A percentile compares a stretch with the other conserved stretches of the same genome.
Evolutionary conservation across 2,329 filamentous ascomycete species (phyloP).

Genomic region (Epichloe sp.): DNA sequence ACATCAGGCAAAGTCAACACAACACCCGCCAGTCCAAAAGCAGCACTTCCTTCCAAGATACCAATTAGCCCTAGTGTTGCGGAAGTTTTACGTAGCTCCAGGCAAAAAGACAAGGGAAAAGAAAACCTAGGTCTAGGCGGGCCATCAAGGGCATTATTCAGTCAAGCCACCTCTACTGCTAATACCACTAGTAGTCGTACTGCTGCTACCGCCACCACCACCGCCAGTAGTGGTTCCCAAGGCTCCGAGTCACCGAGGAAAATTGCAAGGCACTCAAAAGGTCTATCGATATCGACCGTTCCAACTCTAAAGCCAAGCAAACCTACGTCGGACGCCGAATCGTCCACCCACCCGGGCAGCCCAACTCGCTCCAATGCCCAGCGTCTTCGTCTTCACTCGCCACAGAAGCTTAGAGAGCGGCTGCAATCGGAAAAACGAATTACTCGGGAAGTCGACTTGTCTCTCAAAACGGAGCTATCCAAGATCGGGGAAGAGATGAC

Average conservation of each 20-base stretch:
- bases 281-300: constrained; percentile 39
- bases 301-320: constrained; percentile 35
- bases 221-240: constrained; percentile 2
- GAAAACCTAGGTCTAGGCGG: constrained; percentile 24
- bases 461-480: constrained; percentile 61
- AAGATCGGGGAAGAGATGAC: constrained; percentile 74
- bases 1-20: constrained; percentile 44
- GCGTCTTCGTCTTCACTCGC: constrained; percentile 55
- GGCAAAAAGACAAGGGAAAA: constrained; percentile 28
- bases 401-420: constrained; percentile 70
- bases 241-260: constrained; percentile 14
- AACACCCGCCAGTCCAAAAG: constrained; percentile 25
- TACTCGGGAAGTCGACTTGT: constrained; percentile 55
- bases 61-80: constrained; percentile 34
- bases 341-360: constrained; percentile 12
- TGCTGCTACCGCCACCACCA: neutral
- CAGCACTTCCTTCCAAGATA: constrained; percentile 35
- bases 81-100: constrained; percentile 26
- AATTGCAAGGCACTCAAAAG: constrained; percentile 30
- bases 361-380: constrained; percentile 22
- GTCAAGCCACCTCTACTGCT: neutral
- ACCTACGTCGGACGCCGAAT: constrained; percentile 14
- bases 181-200: neutral
- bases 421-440: constrained; percentile 69
- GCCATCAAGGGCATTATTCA: neutral